phyloP scores from a whole-genome alignment of 768 basidiomycete genomes.

The Psilocybe subaeruginosa region DNA sequence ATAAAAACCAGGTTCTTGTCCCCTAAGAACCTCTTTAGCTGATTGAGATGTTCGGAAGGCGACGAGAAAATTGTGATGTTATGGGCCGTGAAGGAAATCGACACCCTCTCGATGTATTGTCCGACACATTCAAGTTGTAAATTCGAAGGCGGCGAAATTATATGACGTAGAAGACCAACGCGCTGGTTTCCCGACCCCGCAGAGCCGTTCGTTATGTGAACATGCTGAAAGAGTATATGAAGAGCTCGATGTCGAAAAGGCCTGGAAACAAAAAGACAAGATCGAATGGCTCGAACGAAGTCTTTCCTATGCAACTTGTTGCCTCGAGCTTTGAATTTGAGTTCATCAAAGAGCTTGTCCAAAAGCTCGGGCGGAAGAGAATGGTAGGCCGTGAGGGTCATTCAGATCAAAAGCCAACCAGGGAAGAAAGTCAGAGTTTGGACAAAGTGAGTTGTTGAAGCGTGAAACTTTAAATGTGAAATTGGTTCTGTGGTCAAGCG shows the following conservation, averaged over 20 bases:
- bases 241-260: constrained; percentile 6
- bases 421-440: background rate
- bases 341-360: constrained; percentile 3
- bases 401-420: background rate
- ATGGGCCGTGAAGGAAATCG: background rate
- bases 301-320: background rate
- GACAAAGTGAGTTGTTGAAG: background rate
- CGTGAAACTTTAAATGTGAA: background rate
- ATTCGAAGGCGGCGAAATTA: background rate
- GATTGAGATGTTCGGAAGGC: background rate
- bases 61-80: constrained; percentile 1
- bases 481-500: background rate
- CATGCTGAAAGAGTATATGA: background rate
- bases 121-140: background rate
- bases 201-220: background rate
- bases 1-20: background rate
- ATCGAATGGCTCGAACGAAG: background rate
- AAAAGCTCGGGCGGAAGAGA: constrained; percentile 5
- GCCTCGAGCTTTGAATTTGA: background rate
- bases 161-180: background rate
- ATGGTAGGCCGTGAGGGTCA: background rate
- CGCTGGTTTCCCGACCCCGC: background rate
- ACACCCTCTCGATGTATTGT: background rate
- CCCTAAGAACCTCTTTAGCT: background rate
- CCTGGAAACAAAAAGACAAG: constrained; percentile 2